phyloP scores from a whole-genome alignment of 2,329 filamentous ascomycete species.

The Orbilia brochopaga region DNA sequence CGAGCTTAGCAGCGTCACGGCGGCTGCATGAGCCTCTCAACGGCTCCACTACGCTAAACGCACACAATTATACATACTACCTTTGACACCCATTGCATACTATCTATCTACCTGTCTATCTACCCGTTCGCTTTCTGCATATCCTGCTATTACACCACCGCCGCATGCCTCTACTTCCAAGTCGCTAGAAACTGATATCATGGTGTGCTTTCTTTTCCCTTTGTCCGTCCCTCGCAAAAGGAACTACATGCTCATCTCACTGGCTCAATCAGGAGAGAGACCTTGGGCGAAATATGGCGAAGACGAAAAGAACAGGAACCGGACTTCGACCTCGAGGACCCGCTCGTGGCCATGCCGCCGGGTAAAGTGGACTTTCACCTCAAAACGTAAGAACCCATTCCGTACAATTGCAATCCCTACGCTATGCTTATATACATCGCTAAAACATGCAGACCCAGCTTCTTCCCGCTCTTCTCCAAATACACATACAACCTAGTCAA shows the following conservation, averaged over 20 bases:
- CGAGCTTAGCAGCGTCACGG: background rate
- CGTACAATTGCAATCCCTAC: constrained; percentile 9
- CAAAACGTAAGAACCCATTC: constrained; percentile 64
- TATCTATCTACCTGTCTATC: background rate
- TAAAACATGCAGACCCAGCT: constrained; percentile 56
- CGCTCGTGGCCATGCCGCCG: constrained; percentile 70
- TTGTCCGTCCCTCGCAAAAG: constrained; percentile 40
- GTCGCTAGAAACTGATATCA: constrained; percentile 49
- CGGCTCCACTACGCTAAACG: background rate
- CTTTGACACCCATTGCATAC: background rate
- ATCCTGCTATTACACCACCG: background rate
- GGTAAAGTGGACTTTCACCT: constrained; percentile 75
- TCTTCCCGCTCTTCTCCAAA: constrained; percentile 77
- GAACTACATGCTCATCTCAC: constrained; percentile 82
- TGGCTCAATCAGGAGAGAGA: constrained; percentile 75
- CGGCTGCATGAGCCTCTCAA: background rate
- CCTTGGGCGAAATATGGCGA: constrained; percentile 76
- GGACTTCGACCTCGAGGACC: constrained; percentile 69
- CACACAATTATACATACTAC: background rate
- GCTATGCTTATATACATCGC: constrained; percentile 44
- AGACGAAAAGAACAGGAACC: constrained; percentile 64
- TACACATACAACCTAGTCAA: constrained; percentile 80
- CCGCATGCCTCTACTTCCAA: constrained; percentile 3
- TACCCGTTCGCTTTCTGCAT: background rate
- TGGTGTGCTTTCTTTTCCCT: constrained; percentile 27